These are phyloP conservation scores for Mycena pura DNA, from an alignment of 768 basidiomycete species.

Conservation along the genomic window DNA sequence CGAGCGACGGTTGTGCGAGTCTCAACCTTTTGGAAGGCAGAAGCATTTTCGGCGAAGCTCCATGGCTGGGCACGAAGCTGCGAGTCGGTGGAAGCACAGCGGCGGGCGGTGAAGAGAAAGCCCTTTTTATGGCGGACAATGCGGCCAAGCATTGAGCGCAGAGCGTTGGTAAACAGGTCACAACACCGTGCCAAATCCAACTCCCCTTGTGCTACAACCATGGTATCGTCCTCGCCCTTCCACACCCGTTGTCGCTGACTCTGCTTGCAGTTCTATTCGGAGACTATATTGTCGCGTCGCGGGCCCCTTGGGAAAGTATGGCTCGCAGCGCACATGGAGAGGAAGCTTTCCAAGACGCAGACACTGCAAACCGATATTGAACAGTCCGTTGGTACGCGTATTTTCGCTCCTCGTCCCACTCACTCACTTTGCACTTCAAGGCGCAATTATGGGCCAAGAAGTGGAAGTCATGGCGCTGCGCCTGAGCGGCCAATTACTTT, in stretches of 20 bases:
- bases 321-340: conserved; percentile 99
- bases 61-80: conserved; percentile 33
- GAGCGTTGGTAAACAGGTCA: not conserved
- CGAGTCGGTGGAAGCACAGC: conserved; percentile 10
- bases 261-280: conserved; percentile 79
- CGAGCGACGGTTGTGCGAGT: conserved; percentile 31
- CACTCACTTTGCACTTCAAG: conserved; percentile 41
- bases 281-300: conserved; percentile 91
- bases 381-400: conserved; percentile 81
- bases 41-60: conserved; percentile 33
- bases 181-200: not conserved
- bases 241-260: conserved; percentile 20
- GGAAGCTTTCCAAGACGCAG: conserved; percentile 95
- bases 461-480: conserved; percentile 93
- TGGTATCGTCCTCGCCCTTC: conserved; percentile 31
- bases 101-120: conserved; percentile 2
- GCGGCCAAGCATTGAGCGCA: conserved; percentile 12
- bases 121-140: conserved; percentile 8
- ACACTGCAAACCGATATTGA: conserved; percentile 95
- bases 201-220: conserved; percentile 34
- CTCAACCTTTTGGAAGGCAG: conserved; percentile 32
- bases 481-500: conserved; percentile 93
- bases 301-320: conserved; percentile 97
- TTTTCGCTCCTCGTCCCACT: not conserved
- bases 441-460: conserved; percentile 94